Evolutionary conservation across 352 stramenopile species (phyloP).

Genomic region (Phytophthora chlamydospora): DNA sequence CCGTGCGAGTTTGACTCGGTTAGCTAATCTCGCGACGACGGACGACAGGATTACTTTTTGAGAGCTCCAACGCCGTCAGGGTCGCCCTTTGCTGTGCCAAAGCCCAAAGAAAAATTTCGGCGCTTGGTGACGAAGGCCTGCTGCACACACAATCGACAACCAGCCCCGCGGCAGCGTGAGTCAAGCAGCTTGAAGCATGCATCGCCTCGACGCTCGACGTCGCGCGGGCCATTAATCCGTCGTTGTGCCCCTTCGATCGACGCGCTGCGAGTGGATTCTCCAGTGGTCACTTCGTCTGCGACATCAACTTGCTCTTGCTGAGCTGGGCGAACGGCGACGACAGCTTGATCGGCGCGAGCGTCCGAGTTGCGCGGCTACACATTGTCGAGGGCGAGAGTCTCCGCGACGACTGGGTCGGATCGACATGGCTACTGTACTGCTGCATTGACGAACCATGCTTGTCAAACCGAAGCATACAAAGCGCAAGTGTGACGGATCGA

Average conservation of each 20-base stretch:
- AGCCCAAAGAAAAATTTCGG: conserved; percentile 29
- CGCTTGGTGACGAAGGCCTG: conserved; percentile 1
- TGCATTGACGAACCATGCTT: neutral
- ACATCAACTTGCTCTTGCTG: conserved; percentile 1
- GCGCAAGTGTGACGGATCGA: neutral
- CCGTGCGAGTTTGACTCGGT: conserved; percentile 3
- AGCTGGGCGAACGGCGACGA: conserved; percentile 12
- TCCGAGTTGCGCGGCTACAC: neutral
- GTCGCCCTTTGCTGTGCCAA: conserved; percentile 7
- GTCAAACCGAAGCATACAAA: conserved; percentile 2
- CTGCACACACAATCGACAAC: conserved; percentile 25
- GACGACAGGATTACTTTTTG: conserved; percentile 22
- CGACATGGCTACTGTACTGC: too few relatives aligned
- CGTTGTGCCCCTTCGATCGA: conserved; percentile 32
- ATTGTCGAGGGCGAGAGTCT: neutral
- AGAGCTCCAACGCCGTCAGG: conserved; percentile 13
- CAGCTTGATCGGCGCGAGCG: neutral
- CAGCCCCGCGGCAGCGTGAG: conserved; percentile 7
- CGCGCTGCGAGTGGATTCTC: conserved; percentile 30
- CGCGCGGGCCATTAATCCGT: conserved; percentile 19
- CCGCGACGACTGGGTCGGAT: too few relatives aligned
- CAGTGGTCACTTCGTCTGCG: conserved; percentile 6
- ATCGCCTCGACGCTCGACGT: conserved; percentile 15
- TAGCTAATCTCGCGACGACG: conserved; percentile 25
- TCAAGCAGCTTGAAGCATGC: conserved; percentile 18